Conservation (phyloP, 148 eudicot species). For the Rhododendron griersonianum region DNA sequence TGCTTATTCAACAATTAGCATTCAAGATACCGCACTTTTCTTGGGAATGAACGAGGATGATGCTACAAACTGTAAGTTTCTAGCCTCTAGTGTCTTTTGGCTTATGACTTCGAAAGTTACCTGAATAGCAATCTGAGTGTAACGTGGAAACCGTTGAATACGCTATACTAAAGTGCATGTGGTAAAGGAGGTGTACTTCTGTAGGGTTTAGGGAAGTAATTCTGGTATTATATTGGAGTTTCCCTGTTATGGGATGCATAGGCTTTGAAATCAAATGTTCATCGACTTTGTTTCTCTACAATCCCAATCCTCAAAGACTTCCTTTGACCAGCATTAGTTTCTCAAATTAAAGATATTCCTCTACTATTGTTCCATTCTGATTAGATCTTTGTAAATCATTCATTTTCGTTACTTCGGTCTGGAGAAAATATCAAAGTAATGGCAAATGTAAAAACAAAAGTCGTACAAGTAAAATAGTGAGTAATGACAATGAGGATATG, state of each 20-base stretch:
- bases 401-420: not conserved
- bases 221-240: not conserved
- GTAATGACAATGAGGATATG: not conserved
- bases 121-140: not conserved
- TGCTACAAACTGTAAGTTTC: conserved; percentile 62
- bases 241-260: not conserved
- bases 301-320: not conserved
- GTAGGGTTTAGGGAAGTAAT: not conserved
- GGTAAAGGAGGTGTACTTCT: not conserved
- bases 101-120: not conserved
- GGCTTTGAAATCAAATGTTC: conserved; percentile 1
- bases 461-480: not conserved
- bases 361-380: not conserved
- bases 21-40: conserved; percentile 72
- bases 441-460: not conserved
- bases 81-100: not conserved
- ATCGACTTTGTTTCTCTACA: not conserved
- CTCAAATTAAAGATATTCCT: not conserved
- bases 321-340: not conserved
- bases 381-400: not conserved
- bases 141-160: not conserved
- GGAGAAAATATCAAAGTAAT: not conserved
- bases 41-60: conserved; percentile 82
- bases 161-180: not conserved
- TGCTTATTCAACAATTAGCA: conserved; percentile 86